Base-by-base conservation (phyloP, 306 rosid species). In the Ceratonia siliqua region DNA sequence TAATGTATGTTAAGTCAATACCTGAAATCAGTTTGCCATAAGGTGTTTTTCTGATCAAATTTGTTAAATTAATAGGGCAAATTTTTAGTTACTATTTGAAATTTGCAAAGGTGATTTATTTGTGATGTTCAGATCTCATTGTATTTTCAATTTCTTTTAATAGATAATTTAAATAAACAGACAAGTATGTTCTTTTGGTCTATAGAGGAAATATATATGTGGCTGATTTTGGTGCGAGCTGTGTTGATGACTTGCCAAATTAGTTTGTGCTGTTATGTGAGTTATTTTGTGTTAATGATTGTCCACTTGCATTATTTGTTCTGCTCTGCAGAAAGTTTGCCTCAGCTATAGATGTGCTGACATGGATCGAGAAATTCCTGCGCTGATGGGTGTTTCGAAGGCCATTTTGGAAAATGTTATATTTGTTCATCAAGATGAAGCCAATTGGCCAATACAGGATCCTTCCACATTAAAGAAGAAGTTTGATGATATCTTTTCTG, bases 401-500 rank as follows among this genome's bases (percentile, higher is more conserved):
- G 96, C 98, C 72, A 77, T 94, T 74, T 81, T 94, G 48, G 98
- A 94, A 79, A 94, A 91, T 69, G 98, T 94, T 33, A 87, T 94
- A 65, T 94, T 94, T 62, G 97, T 86, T 64, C 98, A 94, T 82
- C 98, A 94, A 78, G 98, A 94, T 75, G 98, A 94, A 86, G 98
- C 98, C 18, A 94, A 94, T 73, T 94, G 98, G 98, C 98, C 97
- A n/a, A 75, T 94, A 62, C 98, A 94, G 79, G 98, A 94, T 82
- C 87, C 97, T 83, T 94, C 98, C 62, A 91, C 98, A 0, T 72
- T 94, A 33, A 94, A 94, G 85, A 94, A 94, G 72, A 94, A 94
- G 79, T 94, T 94, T 52, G 97, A 94, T 21, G 98, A 94, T 65
- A 94, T 91, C 82, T 94, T 94, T 77, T 94, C 98, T 8, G 97